Evolutionary conservation across 2,329 filamentous ascomycete species (phyloP), one percentile per base, ranked within the genome.

Genomic region (Eurotiales sp.): DNA sequence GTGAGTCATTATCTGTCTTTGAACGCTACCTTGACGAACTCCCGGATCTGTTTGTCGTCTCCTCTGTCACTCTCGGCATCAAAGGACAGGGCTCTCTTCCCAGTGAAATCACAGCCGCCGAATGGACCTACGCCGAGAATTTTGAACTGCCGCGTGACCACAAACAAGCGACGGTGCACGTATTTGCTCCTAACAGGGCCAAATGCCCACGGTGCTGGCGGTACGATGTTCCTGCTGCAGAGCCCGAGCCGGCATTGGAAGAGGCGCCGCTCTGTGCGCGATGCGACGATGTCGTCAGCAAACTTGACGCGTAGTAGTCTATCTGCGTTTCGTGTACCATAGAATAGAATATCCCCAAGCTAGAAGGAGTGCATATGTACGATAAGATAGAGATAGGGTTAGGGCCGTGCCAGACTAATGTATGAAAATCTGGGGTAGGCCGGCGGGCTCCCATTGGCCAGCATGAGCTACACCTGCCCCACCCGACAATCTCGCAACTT

Each of bases 191-290:
- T 0, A 66, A 67, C 12, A 69, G 72, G 11, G 71, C 77, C 42
- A 99, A 97, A 69, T 99, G 93, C 66, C 78, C 82, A 1, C 78
- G 93, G 46, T 99, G 93, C 72, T 99, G 93, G 93, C 82, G 87
- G 55, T 95, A 89, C 67, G 78, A 87, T 21, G 84, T 87, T n/a
- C 3, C 15, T 3, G 34, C 8, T 17, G 15, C 7, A 21, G 34
- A 6, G 8, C 74, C 79, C 17, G 59, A 66, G 40, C 39, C 59
- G 3, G 47, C 57, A 46, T 70, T 71, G 43, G 78, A 85, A 59
- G 82, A 87, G 15, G 68, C 73, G 34, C 30, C 39, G 17, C 72
- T 95, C 15, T 97, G 92, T 68, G 71, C 69, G 44, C 77, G 90
- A 63, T 97, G 92, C 66, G 82, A 85, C 25, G 78, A 82, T 11